A percentile compares a stretch with the other conserved stretches of the same genome.
Conservation (phyloP, 306 rosid species). For the Alnus rubra region DNA sequence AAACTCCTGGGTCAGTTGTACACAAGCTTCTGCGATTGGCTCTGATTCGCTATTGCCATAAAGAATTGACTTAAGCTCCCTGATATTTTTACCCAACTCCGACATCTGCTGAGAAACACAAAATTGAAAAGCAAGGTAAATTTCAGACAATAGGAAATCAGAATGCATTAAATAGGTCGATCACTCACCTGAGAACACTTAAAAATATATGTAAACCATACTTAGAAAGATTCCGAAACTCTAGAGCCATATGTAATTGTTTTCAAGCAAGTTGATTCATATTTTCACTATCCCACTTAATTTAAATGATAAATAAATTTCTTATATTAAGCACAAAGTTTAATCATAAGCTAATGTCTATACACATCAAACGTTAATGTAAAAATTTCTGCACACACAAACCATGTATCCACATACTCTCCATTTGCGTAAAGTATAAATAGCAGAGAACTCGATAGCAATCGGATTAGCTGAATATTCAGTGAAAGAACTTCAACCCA, state of each 20-base stretch:
- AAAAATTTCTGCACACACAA: background rate
- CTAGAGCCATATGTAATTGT: background rate
- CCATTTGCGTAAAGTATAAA: background rate
- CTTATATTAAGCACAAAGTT: background rate
- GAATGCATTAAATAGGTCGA: background rate
- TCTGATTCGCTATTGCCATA: slow-evolving; percentile 96
- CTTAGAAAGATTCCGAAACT: background rate
- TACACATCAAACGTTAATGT: background rate
- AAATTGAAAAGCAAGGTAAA: slow-evolving; percentile 32
- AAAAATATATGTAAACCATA: background rate
- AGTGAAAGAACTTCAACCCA: background rate
- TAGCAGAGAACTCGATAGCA: background rate
- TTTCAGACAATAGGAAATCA: slow-evolving; percentile 7
- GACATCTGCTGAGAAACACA: slow-evolving; percentile 54
- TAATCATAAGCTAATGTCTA: background rate
- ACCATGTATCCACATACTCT: background rate
- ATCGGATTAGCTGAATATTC: background rate
- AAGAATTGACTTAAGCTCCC: slow-evolving; percentile 88
- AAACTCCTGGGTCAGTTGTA: slow-evolving; percentile 87
- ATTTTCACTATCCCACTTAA: background rate
- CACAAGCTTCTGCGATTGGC: slow-evolving; percentile 93
- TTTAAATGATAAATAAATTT: background rate
- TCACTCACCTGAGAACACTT: slow-evolving; percentile 1
- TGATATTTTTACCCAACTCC: slow-evolving; percentile 67
- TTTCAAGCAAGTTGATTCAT: background rate